These are phyloP conservation scores for Diaporthe sp. DNA, from an alignment of 2,329 filamentous ascomycete species.

Conservation along the genomic window DNA sequence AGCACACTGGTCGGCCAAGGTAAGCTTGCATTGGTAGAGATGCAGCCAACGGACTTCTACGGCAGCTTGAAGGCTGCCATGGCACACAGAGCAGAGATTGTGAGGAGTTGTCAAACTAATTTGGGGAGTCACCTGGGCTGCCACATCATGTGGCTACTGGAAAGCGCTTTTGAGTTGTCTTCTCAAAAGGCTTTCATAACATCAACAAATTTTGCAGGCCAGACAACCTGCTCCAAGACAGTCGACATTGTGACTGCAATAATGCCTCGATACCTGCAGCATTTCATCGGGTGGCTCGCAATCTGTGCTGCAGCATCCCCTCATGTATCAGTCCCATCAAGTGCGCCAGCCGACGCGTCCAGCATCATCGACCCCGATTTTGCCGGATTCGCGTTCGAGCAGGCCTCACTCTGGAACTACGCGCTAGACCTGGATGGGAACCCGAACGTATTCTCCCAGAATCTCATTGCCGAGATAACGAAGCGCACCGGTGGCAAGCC, in stretches of 20 bases:
- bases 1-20: slow-evolving; percentile 19
- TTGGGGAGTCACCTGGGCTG: slow-evolving; percentile 17
- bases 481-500: slow-evolving; percentile 50
- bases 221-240: not conserved
- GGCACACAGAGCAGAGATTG: not conserved
- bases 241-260: slow-evolving; percentile 25
- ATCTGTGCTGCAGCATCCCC: slow-evolving; percentile 32
- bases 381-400: slow-evolving; percentile 50
- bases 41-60: slow-evolving; percentile 2
- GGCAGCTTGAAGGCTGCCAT: not conserved
- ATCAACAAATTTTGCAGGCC: not conserved
- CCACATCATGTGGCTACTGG: slow-evolving; percentile 32
- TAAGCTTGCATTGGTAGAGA: not conserved
- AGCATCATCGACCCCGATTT: slow-evolving; percentile 43
- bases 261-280: slow-evolving; percentile 34
- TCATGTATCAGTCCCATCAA: slow-evolving; percentile 35
- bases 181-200: not conserved
- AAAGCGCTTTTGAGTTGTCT: slow-evolving; percentile 18
- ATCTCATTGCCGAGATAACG: slow-evolving; percentile 50
- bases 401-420: slow-evolving; percentile 50
- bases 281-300: slow-evolving; percentile 33
- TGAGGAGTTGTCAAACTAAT: slow-evolving; percentile 20
- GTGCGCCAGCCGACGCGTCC: slow-evolving; percentile 33
- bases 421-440: slow-evolving; percentile 48
- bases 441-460: slow-evolving; percentile 50